Evolutionary conservation across 2,329 filamentous ascomycete species (phyloP), one percentile per base, ranked within the genome.

Genomic region (Fusarium lateritium): DNA sequence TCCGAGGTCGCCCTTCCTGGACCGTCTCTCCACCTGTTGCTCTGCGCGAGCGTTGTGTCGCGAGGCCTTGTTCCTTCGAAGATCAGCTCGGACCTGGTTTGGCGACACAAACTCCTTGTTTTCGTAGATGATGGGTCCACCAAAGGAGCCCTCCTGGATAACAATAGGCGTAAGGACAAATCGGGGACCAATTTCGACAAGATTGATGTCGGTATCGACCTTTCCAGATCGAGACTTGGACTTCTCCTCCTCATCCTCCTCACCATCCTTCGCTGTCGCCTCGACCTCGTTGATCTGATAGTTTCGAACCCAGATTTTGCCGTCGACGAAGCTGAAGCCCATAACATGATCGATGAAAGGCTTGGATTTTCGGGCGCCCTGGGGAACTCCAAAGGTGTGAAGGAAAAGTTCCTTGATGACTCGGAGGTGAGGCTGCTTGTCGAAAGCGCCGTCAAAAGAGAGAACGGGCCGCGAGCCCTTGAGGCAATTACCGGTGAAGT

Each of bases 51-150:
- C 85, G 71, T 93, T 92, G 82, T 97, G 95, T 72, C 89, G 89
- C 49, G 89, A 87, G 1, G 94, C 93, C 84, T 93, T 94, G 72
- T 87, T 85, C 80, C 89, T 84, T 73, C 93, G 86, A 72, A 97
- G 80, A 69, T 98, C 96, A 40, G 93, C 86, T 71, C 96, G 87
- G 69, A 98, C 89, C 82, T 98, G 93, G 87, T 99, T 99, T 11
- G 96, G 96, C 72, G 92, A 96, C 55, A 99, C 93, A 75, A 97
- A 99, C 79, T 97, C 92, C 85, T 94, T 96, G 84, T 98, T 98
- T 85, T 98, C 94, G 82, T 97, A 99, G 76, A 99, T 97, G 70
- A 98, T 94, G 5, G 96, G 95, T 0, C 96, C 96, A 55, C 95
- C 95, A 74, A 99, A 98, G 65, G 92, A 94, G 43, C 94, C 94